Base-by-base conservation (phyloP, 371 early-diverging fungal genomes). In the Mortierella sp. region DNA sequence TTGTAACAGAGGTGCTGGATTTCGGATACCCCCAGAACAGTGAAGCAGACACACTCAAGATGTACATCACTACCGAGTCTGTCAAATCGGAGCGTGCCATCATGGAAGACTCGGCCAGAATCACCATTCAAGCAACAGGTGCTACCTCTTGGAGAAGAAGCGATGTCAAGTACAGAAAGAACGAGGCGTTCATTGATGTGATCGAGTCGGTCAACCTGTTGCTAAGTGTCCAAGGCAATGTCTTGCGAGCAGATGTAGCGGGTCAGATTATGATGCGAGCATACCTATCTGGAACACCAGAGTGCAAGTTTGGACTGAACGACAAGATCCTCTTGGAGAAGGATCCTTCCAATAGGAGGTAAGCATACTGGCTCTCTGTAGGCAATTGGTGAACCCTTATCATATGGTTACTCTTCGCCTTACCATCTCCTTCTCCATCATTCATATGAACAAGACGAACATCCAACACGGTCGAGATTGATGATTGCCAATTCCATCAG, bases 401-500 rank as follows among this genome's bases (percentile, higher is more conserved):
- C n/a, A n/a, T n/a, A n/a, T n/a, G n/a, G n/a, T n/a, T n/a, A n/a
- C n/a, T n/a, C n/a, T n/a, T n/a, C n/a, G n/a, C 34, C 7, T 34
- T 21, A 10, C 24, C 17, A n/a, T 54, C 10, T 44, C 16, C 27
- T 54, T 54, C 24, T 54, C 40, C 27, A 4, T 54, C 40, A n/a
- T 49, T 34, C 12, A 8, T 13, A 19, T 24, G 24, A 9, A 28
- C 12, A 44, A 78, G 82, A 45, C 80, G 81, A 43, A 78, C 84
- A 27, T 77, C 89, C 19, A 85, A 88, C 59, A 82, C 89, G 14
- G 94, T 96, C 22, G 94, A 91, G 54, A 90, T 96, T 59, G 95
- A 94, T 68, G 96, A 96, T 63, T 92, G 89, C 49, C 94, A 96
- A 77, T 96, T 96, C 80, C 96, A 96, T 67, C 96, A 96, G 73